Evolutionary conservation across 202 grass and related monocot species (phyloP), one percentile per base, ranked within the genome.

Genomic region (Schoenoplectus triqueter): DNA sequence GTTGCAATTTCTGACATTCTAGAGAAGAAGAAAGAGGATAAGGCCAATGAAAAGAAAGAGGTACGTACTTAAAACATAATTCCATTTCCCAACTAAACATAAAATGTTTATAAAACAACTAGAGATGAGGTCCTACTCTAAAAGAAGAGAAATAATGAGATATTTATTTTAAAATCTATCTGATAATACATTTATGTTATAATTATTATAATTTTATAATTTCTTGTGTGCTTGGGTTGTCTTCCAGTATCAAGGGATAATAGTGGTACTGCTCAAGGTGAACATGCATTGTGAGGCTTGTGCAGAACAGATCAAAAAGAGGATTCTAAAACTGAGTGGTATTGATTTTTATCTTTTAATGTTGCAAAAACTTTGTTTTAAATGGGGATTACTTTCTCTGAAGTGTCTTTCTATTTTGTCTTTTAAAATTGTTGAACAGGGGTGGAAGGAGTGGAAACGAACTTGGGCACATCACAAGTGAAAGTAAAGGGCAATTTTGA

Each of bases 281-380:
- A 77, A 84, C 66, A 93, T 95, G 89, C 93, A 95, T 31, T 95
- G 91, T 71, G 87, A 93, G 81, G 89, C 84, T 39, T 96, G 93
- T 55, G 87, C 91, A 7, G 86, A 86, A 80, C 77, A 44, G n/a
- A 93, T 93, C 62, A 88, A 61, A 84, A 88, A 82, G 65, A 91
- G 67, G 66, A 96, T 96, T 80, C 86, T 87, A 67, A 96, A 82
- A 83, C 86, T 96, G 81, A 90, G 88, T 89, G 93, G 93, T 96
- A 40, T 80, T 81, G 77, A 20, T 10, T 66, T 73, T 40, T 85
- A 3, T 84, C 13, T 59, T 69, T 14, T 3, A 59, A 59, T 59
- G 13, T 59, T 11, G 73, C 8, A 10, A 82, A 79, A 55, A 31
- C 31, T 31, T 31, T 31, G 31, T 31, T 31, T 31, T 31, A 31